phyloP scores from a whole-genome alignment of 192 early-diverging fungal genomes.

The Coemansia sp. region DNA sequence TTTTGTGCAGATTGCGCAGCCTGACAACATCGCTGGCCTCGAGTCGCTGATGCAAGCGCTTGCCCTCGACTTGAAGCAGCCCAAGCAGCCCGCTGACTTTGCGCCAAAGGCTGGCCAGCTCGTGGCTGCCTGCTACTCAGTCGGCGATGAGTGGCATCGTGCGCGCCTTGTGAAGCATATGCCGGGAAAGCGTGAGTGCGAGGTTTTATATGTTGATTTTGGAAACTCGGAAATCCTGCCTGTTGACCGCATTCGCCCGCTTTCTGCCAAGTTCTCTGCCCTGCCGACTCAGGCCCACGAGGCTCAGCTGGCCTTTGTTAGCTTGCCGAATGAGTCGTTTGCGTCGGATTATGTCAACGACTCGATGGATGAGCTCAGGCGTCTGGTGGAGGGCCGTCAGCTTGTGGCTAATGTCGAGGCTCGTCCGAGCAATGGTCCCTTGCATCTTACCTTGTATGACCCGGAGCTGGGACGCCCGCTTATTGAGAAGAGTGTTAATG shows the following conservation, averaged over 20 bases:
- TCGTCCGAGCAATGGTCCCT: slow-evolving; percentile 51
- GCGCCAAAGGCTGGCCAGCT: slow-evolving; percentile 70
- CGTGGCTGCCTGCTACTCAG: slow-evolving; percentile 82
- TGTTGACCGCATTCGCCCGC: slow-evolving; percentile 67
- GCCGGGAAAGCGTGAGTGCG: slow-evolving; percentile 57
- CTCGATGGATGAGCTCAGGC: slow-evolving; percentile 69
- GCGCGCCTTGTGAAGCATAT: slow-evolving; percentile 73
- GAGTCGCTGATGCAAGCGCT: slow-evolving; percentile 86
- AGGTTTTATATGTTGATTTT: slow-evolving; percentile 91
- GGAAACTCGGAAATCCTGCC: slow-evolving; percentile 88
- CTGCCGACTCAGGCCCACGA: slow-evolving; percentile 77
- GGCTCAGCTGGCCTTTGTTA: slow-evolving; percentile 81
- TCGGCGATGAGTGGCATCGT: slow-evolving; percentile 89
- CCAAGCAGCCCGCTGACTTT: slow-evolving; percentile 42
- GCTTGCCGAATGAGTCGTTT: slow-evolving; percentile 54
- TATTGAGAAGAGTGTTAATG: slow-evolving; percentile 68
- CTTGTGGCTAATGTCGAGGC: slow-evolving; percentile 77
- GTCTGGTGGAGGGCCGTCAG: slow-evolving; percentile 62
- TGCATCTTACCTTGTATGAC: slow-evolving; percentile 70
- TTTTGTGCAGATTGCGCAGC: slow-evolving; percentile 65
- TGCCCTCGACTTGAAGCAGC: slow-evolving; percentile 59
- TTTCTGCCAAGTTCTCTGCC: slow-evolving; percentile 70
- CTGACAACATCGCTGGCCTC: slow-evolving; percentile 61
- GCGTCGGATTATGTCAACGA: slow-evolving; percentile 78
- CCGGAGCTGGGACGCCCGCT: slow-evolving; percentile 58